Conservation (phyloP, 1,284 basidiomycete species). For the Laetiporus sulphureus region DNA sequence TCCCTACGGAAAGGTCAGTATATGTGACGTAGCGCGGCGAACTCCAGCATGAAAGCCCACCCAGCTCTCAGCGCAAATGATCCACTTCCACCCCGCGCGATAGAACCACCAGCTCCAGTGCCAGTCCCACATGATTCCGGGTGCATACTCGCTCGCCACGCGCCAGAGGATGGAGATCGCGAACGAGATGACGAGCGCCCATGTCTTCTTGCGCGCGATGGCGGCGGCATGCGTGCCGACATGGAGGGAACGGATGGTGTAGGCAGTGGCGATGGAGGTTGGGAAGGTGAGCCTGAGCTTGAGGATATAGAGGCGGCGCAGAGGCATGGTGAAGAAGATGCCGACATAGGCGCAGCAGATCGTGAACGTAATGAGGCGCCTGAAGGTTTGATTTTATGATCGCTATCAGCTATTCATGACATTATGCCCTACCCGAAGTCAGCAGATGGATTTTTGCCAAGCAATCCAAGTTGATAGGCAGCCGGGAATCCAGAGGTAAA, state of each 20-base stretch:
- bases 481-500: constrained; percentile 11
- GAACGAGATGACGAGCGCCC: constrained; percentile 45
- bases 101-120: constrained; percentile 21
- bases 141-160: constrained; percentile 9
- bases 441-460: constrained; percentile 4
- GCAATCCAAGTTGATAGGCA: constrained; percentile 10
- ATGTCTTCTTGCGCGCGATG: constrained; percentile 49
- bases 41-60: constrained; percentile 3
- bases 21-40: constrained; percentile 11
- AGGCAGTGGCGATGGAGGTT: constrained; percentile 59
- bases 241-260: constrained; percentile 57
- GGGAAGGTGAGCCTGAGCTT: constrained; percentile 63
- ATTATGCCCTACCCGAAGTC: constrained; percentile 11
- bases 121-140: constrained; percentile 13
- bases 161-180: constrained; percentile 32
- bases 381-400: too few relatives aligned
- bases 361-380: constrained; percentile 19
- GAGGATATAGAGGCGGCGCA: constrained; percentile 27
- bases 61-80: constrained; percentile 20
- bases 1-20: constrained; percentile 33
- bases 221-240: constrained; percentile 39
- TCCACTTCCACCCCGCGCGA: constrained; percentile 20
- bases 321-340: constrained; percentile 58
- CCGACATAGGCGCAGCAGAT: constrained; percentile 49
- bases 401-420: too few relatives aligned